These are phyloP conservation scores for Prinsepia uniflora DNA, from an alignment of 306 rosid genomes.

Conservation along the genomic window DNA sequence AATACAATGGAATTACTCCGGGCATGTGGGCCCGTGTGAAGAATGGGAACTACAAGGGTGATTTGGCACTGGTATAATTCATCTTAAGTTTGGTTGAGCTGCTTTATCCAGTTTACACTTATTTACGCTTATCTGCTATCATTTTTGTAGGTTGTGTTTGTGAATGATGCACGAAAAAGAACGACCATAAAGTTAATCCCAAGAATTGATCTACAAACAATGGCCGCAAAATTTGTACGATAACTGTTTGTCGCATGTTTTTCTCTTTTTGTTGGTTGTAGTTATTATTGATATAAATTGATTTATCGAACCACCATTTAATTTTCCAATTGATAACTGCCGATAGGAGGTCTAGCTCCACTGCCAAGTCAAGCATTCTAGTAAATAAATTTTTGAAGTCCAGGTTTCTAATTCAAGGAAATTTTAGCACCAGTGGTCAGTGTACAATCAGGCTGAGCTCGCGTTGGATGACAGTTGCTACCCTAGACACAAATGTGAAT, in stretches of 20 bases:
- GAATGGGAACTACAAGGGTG: slow-evolving; percentile 91
- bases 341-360: not conserved
- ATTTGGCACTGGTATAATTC: slow-evolving; percentile 71
- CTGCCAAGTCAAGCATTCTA: not conserved
- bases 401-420: not conserved
- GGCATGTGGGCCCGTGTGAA: slow-evolving; percentile 91
- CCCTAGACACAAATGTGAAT: not conserved
- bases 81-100: slow-evolving; percentile 12
- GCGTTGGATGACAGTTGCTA: not conserved
- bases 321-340: not conserved
- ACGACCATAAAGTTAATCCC: slow-evolving; percentile 87
- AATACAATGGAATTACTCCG: slow-evolving; percentile 50
- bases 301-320: not conserved
- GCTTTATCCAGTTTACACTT: slow-evolving; percentile 14
- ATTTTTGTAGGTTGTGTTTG: slow-evolving; percentile 60
- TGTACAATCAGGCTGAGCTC: not conserved
- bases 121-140: slow-evolving; percentile 20
- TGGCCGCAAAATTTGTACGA: slow-evolving; percentile 91
- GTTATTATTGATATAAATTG: not conserved
- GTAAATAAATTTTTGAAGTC: not conserved
- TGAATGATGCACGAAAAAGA: slow-evolving; percentile 53
- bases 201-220: slow-evolving; percentile 72
- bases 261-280: slow-evolving; percentile 4
- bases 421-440: not conserved
- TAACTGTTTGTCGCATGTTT: slow-evolving; percentile 14